Evolutionary conservation across 495 filamentous ascomycete genomes (phyloP).

Genomic region (Talaromyces liani): DNA sequence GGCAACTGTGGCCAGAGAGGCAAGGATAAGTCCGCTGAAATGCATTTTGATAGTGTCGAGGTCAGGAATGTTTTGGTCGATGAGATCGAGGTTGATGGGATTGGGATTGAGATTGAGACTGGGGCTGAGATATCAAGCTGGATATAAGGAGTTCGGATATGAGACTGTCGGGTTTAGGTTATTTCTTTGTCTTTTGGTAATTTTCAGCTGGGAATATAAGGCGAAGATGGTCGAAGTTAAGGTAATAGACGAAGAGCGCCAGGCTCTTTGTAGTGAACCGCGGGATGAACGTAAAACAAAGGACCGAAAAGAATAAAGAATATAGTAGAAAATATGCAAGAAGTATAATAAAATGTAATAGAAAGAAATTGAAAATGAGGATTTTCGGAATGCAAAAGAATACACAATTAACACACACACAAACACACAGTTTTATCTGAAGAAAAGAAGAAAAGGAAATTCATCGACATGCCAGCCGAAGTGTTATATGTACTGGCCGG

Average conservation of each 20-base stretch:
- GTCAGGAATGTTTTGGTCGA: not conserved
- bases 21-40: conserved; percentile 3
- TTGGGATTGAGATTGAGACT: not conserved
- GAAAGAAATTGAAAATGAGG: conserved; percentile 7
- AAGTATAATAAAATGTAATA: not conserved
- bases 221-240: not conserved
- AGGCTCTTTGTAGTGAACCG: not conserved
- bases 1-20: conserved; percentile 21
- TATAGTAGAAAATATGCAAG: not conserved
- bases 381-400: not conserved
- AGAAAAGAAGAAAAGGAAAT: not conserved
- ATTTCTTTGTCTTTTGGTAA: not conserved
- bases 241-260: not conserved
- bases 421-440: not conserved
- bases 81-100: not conserved
- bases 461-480: not conserved
- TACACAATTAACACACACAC: not conserved
- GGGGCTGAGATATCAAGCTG: not conserved
- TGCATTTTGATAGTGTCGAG: not conserved
- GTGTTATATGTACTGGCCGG: not conserved
- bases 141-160: not conserved
- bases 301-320: not conserved
- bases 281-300: not conserved
- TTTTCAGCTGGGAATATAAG: not conserved
- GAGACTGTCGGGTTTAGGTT: not conserved